Evolutionary conservation across 768 basidiomycete species (phyloP).

Genomic region (Collybiopsis luxurians): DNA sequence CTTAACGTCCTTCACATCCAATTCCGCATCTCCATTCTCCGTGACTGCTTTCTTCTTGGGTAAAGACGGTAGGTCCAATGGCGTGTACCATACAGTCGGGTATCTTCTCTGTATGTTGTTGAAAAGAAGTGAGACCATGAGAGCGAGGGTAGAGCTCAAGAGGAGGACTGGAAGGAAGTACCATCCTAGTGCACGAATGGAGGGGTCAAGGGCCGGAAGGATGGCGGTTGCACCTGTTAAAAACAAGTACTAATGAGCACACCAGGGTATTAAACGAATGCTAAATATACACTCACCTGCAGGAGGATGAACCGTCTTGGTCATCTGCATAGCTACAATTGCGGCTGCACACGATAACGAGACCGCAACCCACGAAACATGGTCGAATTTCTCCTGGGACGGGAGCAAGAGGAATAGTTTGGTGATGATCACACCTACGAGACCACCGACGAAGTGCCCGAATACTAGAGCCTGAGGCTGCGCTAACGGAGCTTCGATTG

Average conservation of each 20-base stretch:
- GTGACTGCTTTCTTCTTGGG: no score
- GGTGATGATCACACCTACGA: constrained; percentile 47
- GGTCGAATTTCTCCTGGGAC: constrained; percentile 36
- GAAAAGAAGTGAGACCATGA: constrained; percentile 41
- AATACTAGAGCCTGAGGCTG: constrained; percentile 51
- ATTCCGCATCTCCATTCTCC: no score
- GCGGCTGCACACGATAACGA: constrained; percentile 41
- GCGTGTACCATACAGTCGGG: constrained; percentile 44
- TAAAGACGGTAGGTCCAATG: background rate
- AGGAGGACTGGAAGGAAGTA: constrained; percentile 52
- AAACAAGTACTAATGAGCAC: no score
- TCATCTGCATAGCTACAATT: constrained; percentile 47
- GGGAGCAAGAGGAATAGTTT: constrained; percentile 49
- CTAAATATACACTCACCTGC: no score
- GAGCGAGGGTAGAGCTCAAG: constrained; percentile 41
- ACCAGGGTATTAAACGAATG: no score
- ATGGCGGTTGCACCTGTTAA: constrained; percentile 54
- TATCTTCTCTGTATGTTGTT: constrained; percentile 53
- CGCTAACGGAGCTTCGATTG: constrained; percentile 48
- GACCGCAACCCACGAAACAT: constrained; percentile 49
- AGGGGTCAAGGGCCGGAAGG: constrained; percentile 40
- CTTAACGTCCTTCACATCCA: no score
- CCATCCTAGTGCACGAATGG: constrained; percentile 46
- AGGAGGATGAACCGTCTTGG: constrained; percentile 51
- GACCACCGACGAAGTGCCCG: constrained; percentile 49